Conservation (phyloP, 371 early-diverging fungal genomes). For the Mortierella polycephala region DNA sequence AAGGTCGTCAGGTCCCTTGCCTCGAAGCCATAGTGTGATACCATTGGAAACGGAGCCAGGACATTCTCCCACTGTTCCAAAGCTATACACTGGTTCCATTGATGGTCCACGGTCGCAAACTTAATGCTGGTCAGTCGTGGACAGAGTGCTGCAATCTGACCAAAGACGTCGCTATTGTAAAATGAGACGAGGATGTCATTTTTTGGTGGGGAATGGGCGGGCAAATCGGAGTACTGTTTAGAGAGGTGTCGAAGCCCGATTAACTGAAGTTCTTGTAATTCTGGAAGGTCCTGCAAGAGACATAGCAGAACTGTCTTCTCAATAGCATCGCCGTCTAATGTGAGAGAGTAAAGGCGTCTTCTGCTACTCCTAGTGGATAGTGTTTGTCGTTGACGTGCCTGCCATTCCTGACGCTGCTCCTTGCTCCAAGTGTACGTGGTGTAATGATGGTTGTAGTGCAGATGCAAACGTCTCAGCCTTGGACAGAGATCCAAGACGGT, state of each 20-base stretch:
- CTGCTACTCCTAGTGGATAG: too few species aligned
- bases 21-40: neutral
- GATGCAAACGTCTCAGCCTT: neutral
- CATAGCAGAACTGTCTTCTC: neutral
- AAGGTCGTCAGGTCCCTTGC: neutral
- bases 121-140: conserved; percentile 1
- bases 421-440: neutral
- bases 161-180: neutral
- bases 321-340: neutral
- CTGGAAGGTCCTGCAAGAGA: neutral
- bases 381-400: neutral
- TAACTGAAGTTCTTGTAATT: neutral
- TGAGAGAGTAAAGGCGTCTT: neutral
- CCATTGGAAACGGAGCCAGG: neutral
- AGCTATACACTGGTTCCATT: neutral
- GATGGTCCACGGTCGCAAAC: neutral
- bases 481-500: neutral
- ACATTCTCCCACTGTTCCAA: neutral
- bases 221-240: neutral
- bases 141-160: neutral
- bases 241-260: neutral
- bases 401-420: neutral
- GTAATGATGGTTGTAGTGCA: neutral
- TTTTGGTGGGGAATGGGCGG: too few species aligned
- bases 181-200: neutral